These are phyloP conservation scores for Pseudocercospora fuligena DNA, from an alignment of 2,329 filamentous ascomycete genomes.

Conservation along the genomic window DNA sequence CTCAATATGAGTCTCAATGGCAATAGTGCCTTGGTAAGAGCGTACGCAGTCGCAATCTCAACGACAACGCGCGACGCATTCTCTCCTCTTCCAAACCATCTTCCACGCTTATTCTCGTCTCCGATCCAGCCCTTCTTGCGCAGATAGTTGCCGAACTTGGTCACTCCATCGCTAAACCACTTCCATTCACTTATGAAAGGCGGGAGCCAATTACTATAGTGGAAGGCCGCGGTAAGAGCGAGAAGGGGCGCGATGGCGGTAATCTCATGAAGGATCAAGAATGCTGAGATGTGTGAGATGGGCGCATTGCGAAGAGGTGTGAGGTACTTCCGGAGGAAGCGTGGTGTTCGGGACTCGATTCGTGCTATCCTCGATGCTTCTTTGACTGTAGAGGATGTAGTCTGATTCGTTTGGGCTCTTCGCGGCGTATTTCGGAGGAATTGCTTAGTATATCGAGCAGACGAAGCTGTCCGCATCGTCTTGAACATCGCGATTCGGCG, in stretches of 20 bases:
- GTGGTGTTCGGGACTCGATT: slow-evolving; percentile 58
- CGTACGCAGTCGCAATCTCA: slow-evolving; percentile 84
- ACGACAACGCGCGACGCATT: slow-evolving; percentile 60
- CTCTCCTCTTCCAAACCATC: slow-evolving; percentile 47
- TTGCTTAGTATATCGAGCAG: not conserved
- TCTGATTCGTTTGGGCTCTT: slow-evolving; percentile 11
- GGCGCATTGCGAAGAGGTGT: slow-evolving; percentile 74
- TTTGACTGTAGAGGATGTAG: slow-evolving; percentile 7
- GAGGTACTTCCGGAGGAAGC: slow-evolving; percentile 71
- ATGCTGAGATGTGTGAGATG: slow-evolving; percentile 80
- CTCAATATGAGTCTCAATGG: slow-evolving; percentile 77
- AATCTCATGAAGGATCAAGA: slow-evolving; percentile 88
- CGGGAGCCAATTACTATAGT: slow-evolving; percentile 78
- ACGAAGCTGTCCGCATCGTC: not conserved
- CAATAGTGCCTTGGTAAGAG: slow-evolving; percentile 83
- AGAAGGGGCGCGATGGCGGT: slow-evolving; percentile 83
- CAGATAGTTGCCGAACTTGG: slow-evolving; percentile 78
- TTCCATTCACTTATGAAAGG: slow-evolving; percentile 57
- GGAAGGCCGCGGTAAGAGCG: slow-evolving; percentile 75
- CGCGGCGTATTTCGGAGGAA: not conserved
- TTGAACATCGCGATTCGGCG: not conserved
- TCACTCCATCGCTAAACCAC: slow-evolving; percentile 66
- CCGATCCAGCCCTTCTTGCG: slow-evolving; percentile 81
- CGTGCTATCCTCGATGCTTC: slow-evolving; percentile 40
- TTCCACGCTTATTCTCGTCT: slow-evolving; percentile 34